phyloP scores from a whole-genome alignment of 1,284 basidiomycete genomes.

The Naganishia sp. region DNA sequence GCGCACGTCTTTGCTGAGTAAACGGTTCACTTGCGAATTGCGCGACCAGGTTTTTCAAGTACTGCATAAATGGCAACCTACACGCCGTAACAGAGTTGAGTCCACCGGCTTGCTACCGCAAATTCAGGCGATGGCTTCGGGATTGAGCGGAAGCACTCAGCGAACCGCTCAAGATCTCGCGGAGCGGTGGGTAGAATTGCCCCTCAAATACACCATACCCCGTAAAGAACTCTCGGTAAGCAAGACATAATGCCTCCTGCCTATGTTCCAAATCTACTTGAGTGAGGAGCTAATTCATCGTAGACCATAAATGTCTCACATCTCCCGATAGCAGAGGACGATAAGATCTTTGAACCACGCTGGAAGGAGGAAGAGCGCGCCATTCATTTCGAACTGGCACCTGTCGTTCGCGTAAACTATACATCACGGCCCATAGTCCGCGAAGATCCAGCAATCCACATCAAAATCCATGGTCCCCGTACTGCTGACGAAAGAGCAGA shows the following conservation, averaged over 20 bases:
- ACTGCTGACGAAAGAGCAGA: slow-evolving; percentile 17
- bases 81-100: not conserved
- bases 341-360: slow-evolving; percentile 15
- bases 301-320: not conserved
- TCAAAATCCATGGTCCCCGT: not conserved
- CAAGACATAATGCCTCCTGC: not conserved
- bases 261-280: not conserved
- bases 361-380: slow-evolving; percentile 13
- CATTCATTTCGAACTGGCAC: slow-evolving; percentile 22
- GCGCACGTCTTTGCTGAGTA: not conserved
- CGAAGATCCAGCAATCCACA: not conserved
- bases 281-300: not conserved
- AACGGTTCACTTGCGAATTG: too few relatives aligned
- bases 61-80: slow-evolving; percentile 10
- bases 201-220: slow-evolving; percentile 1
- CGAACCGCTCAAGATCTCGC: not conserved
- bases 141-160: not conserved
- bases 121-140: not conserved
- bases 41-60: not conserved
- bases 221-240: slow-evolving; percentile 6
- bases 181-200: slow-evolving; percentile 3
- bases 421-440: not conserved
- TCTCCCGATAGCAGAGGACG: slow-evolving; percentile 7
- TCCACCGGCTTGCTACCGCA: not conserved
- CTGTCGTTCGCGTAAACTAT: slow-evolving; percentile 5